These are phyloP conservation scores for Ambrosia trifida DNA, from an alignment of 129 eudicot species.

Conservation along the genomic window DNA sequence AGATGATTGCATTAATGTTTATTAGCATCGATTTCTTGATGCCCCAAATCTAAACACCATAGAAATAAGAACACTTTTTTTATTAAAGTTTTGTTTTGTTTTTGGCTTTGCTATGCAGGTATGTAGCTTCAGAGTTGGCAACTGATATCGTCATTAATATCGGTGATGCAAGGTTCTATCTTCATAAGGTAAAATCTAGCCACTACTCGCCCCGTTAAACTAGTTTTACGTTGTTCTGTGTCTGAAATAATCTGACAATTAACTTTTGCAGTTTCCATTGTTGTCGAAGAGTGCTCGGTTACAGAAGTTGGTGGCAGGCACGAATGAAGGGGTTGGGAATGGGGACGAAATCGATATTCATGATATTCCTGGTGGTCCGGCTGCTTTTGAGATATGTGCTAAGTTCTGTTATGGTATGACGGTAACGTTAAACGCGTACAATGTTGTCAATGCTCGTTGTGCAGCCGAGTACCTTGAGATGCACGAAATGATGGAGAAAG, in stretches of 20 bases:
- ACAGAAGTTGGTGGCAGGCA: constrained; percentile 60
- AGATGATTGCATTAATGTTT: background rate
- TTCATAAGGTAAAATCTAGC: constrained; percentile 68
- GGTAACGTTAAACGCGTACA: constrained; percentile 83
- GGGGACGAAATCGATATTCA: constrained; percentile 62
- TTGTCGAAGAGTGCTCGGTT: constrained; percentile 75
- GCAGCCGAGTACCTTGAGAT: constrained; percentile 92
- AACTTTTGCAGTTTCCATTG: constrained; percentile 80
- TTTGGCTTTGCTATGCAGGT: constrained; percentile 41
- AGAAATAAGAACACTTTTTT: background rate
- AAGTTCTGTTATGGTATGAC: constrained; percentile 96
- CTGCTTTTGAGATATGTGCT: constrained; percentile 87
- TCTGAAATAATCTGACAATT: background rate
- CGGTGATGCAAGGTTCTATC: constrained; percentile 80
- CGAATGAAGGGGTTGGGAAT: constrained; percentile 54
- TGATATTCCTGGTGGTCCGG: constrained; percentile 85
- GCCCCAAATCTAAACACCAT: constrained; percentile 8
- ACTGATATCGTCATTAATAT: constrained; percentile 60
- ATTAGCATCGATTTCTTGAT: background rate
- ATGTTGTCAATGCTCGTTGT: constrained; percentile 77
- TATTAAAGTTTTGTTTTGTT: background rate
- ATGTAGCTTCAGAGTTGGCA: constrained; percentile 83
- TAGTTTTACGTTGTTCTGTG: background rate
- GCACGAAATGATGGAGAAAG: constrained; percentile 86
- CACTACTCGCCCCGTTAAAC: background rate